Evolutionary conservation across 2,329 filamentous ascomycete species (phyloP).

Genomic region (Didymellaceae sp.): DNA sequence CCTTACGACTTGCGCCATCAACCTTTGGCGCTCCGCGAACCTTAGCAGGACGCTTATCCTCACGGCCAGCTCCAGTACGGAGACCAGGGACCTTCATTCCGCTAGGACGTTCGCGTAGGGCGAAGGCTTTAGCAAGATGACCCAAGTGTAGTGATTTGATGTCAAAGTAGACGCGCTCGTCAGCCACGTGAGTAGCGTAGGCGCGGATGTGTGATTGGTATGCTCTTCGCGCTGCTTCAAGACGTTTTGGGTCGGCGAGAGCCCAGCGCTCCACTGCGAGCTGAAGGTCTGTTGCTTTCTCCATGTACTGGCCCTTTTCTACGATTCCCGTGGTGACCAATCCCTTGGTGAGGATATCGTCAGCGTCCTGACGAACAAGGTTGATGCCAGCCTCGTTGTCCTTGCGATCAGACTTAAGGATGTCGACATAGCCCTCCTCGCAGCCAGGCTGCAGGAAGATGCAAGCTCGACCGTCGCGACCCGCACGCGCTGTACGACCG

Average conservation of each 20-base stretch:
- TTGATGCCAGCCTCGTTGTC: constrained; percentile 63
- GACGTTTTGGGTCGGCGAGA: constrained; percentile 67
- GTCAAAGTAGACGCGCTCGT: constrained; percentile 86
- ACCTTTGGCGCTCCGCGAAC: constrained; percentile 48
- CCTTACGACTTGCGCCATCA: constrained; percentile 48
- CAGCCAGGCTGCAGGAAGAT: constrained; percentile 90
- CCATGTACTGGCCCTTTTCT: constrained; percentile 65
- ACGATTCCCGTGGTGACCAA: constrained; percentile 54
- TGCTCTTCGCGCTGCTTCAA: constrained; percentile 82
- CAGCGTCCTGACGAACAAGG: constrained; percentile 66
- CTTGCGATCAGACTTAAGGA: constrained; percentile 74
- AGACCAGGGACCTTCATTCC: constrained; percentile 69
- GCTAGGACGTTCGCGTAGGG: constrained; percentile 83
- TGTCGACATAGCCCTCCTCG: constrained; percentile 87
- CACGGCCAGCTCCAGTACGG: constrained; percentile 52
- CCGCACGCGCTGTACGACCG: constrained; percentile 91
- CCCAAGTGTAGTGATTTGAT: constrained; percentile 90
- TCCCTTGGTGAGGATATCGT: constrained; percentile 71
- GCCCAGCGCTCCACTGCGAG: constrained; percentile 71
- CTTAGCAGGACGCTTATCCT: constrained; percentile 45
- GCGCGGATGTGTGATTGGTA: constrained; percentile 93
- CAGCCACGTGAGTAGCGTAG: constrained; percentile 90
- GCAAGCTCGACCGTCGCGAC: constrained; percentile 82
- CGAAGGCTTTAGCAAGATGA: constrained; percentile 93
- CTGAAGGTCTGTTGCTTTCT: constrained; percentile 71